phyloP scores from a whole-genome alignment of 495 filamentous ascomycete genomes.

The Margaritispora aquatica region DNA sequence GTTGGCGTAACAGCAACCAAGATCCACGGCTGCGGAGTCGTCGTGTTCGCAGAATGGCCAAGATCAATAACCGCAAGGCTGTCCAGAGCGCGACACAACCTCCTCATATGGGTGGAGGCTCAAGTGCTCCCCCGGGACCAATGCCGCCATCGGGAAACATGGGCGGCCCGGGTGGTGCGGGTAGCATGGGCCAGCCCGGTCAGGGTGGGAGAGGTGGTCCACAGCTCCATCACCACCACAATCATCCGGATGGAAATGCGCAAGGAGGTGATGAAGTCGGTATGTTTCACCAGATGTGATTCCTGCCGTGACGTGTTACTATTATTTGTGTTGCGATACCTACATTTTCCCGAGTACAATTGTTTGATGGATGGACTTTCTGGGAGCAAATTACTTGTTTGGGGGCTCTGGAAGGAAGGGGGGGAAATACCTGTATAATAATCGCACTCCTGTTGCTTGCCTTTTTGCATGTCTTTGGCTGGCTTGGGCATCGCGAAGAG shows the following conservation, averaged over 20 bases:
- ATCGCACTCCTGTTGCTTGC: conserved; percentile 16
- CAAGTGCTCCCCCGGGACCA: conserved; percentile 45
- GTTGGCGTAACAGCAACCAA: conserved; percentile 98
- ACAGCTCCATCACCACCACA: conserved; percentile 74
- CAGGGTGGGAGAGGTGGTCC: conserved; percentile 56
- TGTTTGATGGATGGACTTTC: conserved; percentile 19
- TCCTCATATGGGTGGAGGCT: conserved; percentile 39
- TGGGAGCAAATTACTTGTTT: conserved; percentile 13
- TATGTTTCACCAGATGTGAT: conserved; percentile 80
- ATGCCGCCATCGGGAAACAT: conserved; percentile 45
- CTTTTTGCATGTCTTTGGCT: conserved; percentile 13
- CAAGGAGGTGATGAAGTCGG: conserved; percentile 81
- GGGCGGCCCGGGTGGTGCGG: conserved; percentile 37
- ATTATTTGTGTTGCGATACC: conserved; percentile 44
- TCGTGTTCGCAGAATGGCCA: conserved; percentile 89
- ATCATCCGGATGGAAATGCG: conserved; percentile 62
- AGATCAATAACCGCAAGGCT: conserved; percentile 78
- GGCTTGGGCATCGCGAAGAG: conserved; percentile 23
- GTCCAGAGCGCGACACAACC: conserved; percentile 39
- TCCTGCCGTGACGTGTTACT: conserved; percentile 39
- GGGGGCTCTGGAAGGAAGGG: conserved; percentile 8
- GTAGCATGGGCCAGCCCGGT: conserved; percentile 48
- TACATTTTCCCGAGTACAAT: conserved; percentile 24
- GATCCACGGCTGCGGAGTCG: conserved; percentile 85
- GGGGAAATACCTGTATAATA: conserved; percentile 26